Percentiles rank a stretch among this genome's conserved stretches.
phyloP scores from a whole-genome alignment of 371 early-diverging fungal species.

The Lichtheimia ramosa region DNA sequence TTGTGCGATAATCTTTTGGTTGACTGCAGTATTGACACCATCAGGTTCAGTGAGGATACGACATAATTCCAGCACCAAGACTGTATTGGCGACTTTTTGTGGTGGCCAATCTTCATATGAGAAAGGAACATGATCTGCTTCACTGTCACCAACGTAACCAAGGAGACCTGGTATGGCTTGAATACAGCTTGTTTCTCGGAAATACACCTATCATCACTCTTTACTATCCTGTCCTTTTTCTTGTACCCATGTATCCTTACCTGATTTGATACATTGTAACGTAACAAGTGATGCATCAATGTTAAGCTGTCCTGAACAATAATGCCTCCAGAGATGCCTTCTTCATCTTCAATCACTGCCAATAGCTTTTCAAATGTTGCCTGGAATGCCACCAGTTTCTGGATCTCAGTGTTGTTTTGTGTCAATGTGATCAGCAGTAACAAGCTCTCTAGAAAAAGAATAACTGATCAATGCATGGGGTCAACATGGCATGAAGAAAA shows the following conservation, averaged over 20 bases:
- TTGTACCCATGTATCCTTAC: constrained; percentile 38
- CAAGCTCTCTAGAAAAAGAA: constrained; percentile 84
- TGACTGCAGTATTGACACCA: constrained; percentile 80
- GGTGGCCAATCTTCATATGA: constrained; percentile 62
- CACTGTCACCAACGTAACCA: constrained; percentile 61
- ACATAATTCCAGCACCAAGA: constrained; percentile 79
- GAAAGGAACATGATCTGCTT: constrained; percentile 54
- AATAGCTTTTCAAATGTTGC: constrained; percentile 92
- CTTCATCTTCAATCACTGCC: constrained; percentile 87
- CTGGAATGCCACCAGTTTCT: constrained; percentile 97
- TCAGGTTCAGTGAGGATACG: constrained; percentile 88
- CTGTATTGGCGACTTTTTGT: constrained; percentile 85
- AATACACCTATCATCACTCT: constrained; percentile 66
- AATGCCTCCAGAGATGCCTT: constrained; percentile 91
- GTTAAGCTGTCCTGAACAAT: constrained; percentile 95
- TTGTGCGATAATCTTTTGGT: constrained; percentile 87
- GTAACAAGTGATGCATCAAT: constrained; percentile 85
- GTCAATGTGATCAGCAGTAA: constrained; percentile 88
- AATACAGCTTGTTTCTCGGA: constrained; percentile 94
- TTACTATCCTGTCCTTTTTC: neutral
- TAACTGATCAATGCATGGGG: neutral
- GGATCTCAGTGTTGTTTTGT: constrained; percentile 89
- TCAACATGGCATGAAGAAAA: neutral
- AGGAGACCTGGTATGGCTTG: constrained; percentile 78
- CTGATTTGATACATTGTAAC: constrained; percentile 95